Conservation (phyloP, 129 eudicot genomes). For the Artemisia argyi region DNA sequence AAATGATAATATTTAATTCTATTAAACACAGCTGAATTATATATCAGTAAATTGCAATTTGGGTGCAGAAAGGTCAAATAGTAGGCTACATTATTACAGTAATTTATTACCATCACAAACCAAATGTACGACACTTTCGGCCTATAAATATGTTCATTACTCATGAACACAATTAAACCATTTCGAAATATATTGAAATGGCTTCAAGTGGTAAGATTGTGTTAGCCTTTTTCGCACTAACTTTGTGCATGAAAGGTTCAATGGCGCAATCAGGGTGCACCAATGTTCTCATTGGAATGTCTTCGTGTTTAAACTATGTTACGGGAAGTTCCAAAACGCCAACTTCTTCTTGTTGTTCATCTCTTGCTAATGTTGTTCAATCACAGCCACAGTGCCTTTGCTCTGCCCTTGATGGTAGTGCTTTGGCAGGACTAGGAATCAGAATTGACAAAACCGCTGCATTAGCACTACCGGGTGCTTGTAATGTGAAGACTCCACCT, state of each 20-base stretch:
- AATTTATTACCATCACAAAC: conserved; percentile 14
- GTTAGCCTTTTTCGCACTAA: conserved; percentile 24
- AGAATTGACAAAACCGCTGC: conserved; percentile 41
- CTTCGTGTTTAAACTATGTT: conserved; percentile 57
- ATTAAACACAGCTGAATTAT: too few relatives aligned
- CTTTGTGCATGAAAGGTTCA: conserved; percentile 23
- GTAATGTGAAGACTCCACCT: conserved; percentile 39
- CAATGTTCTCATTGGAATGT: conserved; percentile 54
- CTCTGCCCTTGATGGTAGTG: conserved; percentile 43
- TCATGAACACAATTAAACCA: conserved; percentile 14
- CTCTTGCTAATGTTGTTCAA: conserved; percentile 47
- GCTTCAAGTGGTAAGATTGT: conserved; percentile 22
- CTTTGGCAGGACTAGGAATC: conserved; percentile 39
- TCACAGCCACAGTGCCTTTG: conserved; percentile 55
- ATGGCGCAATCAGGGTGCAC: conserved; percentile 51
- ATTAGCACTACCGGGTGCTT: conserved; percentile 35
- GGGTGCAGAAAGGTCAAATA: not conserved
- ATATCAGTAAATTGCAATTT: too few relatives aligned
- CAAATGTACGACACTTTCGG: conserved; percentile 5
- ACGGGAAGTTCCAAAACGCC: conserved; percentile 46
- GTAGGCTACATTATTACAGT: conserved; percentile 26
- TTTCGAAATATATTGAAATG: conserved; percentile 12
- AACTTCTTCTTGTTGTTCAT: conserved; percentile 44
- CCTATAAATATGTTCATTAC: conserved; percentile 22
- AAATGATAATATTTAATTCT: too few relatives aligned